A percentile compares a stretch with the other conserved stretches of the same genome.
Evolutionary conservation across 345 rosid genomes (phyloP).

Genomic region (Dovyalis caffra): DNA sequence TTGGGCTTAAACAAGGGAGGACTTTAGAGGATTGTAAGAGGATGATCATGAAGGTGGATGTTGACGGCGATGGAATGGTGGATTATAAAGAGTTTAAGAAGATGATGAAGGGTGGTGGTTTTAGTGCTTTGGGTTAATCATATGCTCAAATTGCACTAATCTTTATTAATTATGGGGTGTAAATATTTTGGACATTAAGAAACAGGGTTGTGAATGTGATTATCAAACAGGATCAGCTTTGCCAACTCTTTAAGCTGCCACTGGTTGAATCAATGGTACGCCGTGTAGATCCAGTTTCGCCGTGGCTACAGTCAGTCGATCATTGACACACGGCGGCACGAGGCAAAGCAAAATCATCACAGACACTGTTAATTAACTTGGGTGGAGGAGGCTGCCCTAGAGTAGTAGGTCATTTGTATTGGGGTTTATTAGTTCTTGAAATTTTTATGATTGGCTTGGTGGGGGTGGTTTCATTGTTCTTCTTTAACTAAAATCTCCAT

Average conservation of each 20-base stretch:
- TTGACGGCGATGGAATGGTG: constrained; percentile 88
- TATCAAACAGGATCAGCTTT: background rate
- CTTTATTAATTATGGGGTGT: background rate
- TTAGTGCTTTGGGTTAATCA: constrained; percentile 14
- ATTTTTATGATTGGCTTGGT: background rate
- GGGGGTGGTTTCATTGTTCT: background rate
- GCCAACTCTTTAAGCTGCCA: background rate
- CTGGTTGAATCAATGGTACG: background rate
- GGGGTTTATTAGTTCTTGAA: background rate
- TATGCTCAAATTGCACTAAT: background rate
- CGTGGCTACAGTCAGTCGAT: background rate
- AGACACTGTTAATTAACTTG: background rate
- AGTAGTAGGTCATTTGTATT: background rate
- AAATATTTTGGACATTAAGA: constrained; percentile 5
- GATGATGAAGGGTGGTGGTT: constrained; percentile 45
- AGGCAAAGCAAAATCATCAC: background rate
- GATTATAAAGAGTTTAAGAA: constrained; percentile 41
- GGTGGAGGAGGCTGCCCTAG: background rate
- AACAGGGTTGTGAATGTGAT: background rate
- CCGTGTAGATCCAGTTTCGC: background rate
- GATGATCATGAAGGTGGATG: constrained; percentile 82
- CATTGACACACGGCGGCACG: background rate
- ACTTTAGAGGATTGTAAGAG: constrained; percentile 64
- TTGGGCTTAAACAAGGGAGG: constrained; percentile 78
- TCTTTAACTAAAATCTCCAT: background rate